Evolutionary conservation across 2,329 filamentous ascomycete genomes (phyloP).

Genomic region (Calonectria montana): DNA sequence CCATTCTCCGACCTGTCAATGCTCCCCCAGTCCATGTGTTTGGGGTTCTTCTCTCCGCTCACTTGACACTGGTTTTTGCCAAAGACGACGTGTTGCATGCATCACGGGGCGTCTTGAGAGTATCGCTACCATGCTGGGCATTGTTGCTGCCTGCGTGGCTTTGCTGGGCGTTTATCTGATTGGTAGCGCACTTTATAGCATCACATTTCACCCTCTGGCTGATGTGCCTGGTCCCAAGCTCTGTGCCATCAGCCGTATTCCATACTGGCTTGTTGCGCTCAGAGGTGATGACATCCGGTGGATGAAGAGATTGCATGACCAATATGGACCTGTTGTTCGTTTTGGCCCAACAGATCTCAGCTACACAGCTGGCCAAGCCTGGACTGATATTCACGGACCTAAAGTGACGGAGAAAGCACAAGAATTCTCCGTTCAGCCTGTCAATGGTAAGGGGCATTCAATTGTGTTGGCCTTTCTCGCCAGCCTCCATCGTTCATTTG

Average conservation of each 20-base stretch:
- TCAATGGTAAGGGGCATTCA: not conserved
- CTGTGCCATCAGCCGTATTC: not conserved
- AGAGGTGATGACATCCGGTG: not conserved
- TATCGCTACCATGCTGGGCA: not conserved
- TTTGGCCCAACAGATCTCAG: not conserved
- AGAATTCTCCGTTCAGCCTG: not conserved
- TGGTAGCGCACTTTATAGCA: not conserved
- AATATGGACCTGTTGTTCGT: not conserved
- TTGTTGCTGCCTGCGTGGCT: not conserved
- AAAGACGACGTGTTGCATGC: not conserved
- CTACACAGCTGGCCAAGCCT: not conserved
- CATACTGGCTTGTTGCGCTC: not conserved
- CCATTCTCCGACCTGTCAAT: not conserved
- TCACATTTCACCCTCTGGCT: not conserved
- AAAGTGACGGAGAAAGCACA: slow-evolving; percentile 1
- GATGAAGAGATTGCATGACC: not conserved
- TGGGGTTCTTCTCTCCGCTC: not conserved
- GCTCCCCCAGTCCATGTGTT: not conserved
- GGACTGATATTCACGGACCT: not conserved
- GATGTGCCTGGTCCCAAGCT: not conserved
- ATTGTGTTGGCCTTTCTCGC: not conserved
- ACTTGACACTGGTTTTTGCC: not conserved
- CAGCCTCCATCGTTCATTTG: no score
- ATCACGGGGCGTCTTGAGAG: not conserved
- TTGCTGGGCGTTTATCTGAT: not conserved